Conservation (phyloP, 2,329 filamentous ascomycete genomes). For the Corynespora cassiicola region DNA sequence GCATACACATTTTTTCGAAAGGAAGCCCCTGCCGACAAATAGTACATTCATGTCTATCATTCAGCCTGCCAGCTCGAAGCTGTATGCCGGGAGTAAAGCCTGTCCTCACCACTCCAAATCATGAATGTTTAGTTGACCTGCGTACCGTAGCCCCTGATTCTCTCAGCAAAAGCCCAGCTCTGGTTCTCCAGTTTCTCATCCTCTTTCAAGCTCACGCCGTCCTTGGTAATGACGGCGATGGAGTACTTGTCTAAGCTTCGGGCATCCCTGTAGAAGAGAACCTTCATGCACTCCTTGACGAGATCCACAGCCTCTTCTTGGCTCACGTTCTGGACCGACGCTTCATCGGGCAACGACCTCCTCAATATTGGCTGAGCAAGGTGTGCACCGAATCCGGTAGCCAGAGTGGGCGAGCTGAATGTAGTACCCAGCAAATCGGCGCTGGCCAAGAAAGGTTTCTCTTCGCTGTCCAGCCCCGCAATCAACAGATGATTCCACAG, state of each 20-base stretch:
- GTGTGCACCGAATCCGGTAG: constrained; percentile 92
- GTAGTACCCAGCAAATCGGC: constrained; percentile 94
- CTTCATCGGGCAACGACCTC: constrained; percentile 83
- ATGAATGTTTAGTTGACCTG: constrained; percentile 62
- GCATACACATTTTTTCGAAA: no score
- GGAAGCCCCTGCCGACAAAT: constrained; percentile 28
- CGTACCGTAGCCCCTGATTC: constrained; percentile 93
- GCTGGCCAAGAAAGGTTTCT: constrained; percentile 86
- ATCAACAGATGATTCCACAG: constrained; percentile 97
- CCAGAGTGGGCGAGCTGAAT: constrained; percentile 84
- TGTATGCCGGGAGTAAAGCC: constrained; percentile 4
- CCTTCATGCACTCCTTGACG: constrained; percentile 96
- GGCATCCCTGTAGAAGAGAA: constrained; percentile 95
- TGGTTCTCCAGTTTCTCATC: constrained; percentile 89
- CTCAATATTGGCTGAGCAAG: constrained; percentile 92
- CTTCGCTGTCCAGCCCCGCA: constrained; percentile 78
- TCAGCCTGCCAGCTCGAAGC: constrained; percentile 17
- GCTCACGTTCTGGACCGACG: constrained; percentile 71
- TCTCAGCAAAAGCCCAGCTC: constrained; percentile 97
- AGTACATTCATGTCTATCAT: constrained; percentile 45
- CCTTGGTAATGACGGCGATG: constrained; percentile 86
- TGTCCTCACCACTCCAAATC: neutral
- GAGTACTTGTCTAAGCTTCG: constrained; percentile 91
- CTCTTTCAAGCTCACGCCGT: constrained; percentile 82
- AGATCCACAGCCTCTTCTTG: constrained; percentile 81